Conservation (phyloP, 2,329 filamentous ascomycete genomes). For the Colletotrichum sublineola region DNA sequence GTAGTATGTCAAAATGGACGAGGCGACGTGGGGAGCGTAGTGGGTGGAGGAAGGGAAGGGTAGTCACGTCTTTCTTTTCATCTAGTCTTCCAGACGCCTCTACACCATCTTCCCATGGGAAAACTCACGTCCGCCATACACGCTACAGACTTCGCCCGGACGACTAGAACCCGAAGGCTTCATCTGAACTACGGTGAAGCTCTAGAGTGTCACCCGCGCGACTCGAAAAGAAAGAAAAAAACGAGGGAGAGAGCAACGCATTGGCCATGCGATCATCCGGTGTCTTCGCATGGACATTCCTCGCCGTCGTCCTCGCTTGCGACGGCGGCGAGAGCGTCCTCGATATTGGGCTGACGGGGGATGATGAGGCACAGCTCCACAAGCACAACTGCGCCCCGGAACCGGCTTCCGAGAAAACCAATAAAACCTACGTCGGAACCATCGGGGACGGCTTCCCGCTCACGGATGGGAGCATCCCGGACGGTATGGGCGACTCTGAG, state of each 20-base stretch:
- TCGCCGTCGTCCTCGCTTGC: conserved; percentile 18
- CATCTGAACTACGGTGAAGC: conserved; percentile 25
- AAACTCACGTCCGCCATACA: background rate
- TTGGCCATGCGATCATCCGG: conserved; percentile 29
- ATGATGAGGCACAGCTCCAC: conserved; percentile 1
- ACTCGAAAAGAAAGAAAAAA: background rate
- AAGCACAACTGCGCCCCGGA: conserved; percentile 20
- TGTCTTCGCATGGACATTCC: conserved; percentile 29
- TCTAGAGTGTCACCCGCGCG: background rate
- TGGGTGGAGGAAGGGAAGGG: background rate
- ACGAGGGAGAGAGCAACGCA: background rate
- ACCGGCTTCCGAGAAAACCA: background rate
- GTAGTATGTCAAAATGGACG: background rate
- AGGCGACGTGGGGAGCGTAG: background rate
- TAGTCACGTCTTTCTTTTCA: background rate
- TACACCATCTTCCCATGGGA: background rate
- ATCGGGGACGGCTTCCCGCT: background rate
- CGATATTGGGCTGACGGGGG: background rate
- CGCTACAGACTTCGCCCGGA: background rate
- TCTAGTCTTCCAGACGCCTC: background rate
- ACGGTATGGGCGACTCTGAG: conserved; percentile 24
- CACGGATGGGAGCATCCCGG: conserved; percentile 14
- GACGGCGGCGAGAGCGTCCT: conserved; percentile 8
- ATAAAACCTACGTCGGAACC: conserved; percentile 6
- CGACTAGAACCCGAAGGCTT: background rate